Conservation (phyloP, 129 eudicot genomes). For the Escallonia herrerae region DNA sequence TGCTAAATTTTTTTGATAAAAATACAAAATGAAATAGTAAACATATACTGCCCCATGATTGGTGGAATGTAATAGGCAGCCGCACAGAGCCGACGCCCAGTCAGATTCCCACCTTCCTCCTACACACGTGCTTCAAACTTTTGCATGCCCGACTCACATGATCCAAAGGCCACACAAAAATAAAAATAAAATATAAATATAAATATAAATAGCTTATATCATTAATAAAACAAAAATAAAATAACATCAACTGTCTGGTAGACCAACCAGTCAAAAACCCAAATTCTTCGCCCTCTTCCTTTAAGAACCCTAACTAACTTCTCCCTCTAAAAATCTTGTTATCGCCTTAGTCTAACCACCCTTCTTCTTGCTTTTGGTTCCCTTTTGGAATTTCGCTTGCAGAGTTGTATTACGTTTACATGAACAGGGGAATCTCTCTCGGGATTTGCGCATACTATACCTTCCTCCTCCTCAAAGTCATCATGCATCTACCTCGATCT, state of each 20-base stretch:
- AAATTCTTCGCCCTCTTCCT: background rate
- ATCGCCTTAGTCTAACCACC: background rate
- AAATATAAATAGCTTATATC: no score
- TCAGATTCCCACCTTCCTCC: no score
- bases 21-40: no score
- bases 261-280: slow-evolving; percentile 30
- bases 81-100: no score
- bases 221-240: no score
- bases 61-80: no score
- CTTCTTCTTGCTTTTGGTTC: slow-evolving; percentile 2
- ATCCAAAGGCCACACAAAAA: no score
- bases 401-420: background rate
- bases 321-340: background rate
- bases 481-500: slow-evolving; percentile 12
- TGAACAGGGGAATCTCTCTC: background rate
- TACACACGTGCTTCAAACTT: no score
- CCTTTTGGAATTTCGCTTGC: background rate
- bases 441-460: background rate
- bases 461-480: background rate
- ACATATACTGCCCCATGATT: no score
- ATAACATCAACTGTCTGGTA: slow-evolving; percentile 13
- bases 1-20: no score
- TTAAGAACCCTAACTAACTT: background rate
- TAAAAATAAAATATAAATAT: no score
- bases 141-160: no score